Evolutionary conservation across 345 rosid species (phyloP).

Genomic region (Murraya paniculata): DNA sequence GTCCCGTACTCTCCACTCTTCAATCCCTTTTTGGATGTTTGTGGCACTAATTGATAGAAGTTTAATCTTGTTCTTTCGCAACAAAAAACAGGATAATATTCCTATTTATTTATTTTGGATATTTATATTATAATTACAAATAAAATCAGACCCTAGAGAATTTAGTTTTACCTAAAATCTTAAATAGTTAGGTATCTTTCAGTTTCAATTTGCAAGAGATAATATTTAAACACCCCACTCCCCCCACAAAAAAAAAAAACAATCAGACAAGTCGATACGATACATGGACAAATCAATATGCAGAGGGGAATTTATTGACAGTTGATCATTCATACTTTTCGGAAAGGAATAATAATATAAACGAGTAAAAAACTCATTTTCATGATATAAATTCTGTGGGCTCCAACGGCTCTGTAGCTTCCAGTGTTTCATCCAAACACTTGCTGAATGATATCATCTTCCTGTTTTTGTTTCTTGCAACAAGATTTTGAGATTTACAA

Average conservation of each 20-base stretch:
- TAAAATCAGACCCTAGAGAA: background rate
- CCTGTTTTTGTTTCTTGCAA: background rate
- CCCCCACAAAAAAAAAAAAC: no score
- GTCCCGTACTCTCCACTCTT: background rate
- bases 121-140: background rate
- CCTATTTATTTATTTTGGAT: background rate
- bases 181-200: background rate
- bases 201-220: background rate
- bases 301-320: conserved; percentile 26
- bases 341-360: background rate
- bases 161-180: background rate
- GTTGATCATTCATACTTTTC: background rate
- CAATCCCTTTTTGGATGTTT: background rate
- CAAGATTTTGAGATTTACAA: background rate
- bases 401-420: conserved; percentile 16
- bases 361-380: background rate
- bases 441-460: background rate
- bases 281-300: background rate
- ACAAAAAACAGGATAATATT: background rate
- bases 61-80: background rate
- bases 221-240: background rate
- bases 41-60: background rate
- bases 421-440: conserved; percentile 26
- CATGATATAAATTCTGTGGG: conserved; percentile 17
- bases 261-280: background rate